phyloP scores from a whole-genome alignment of 176 grass and related monocot species.

The Saccharum officinarum region DNA sequence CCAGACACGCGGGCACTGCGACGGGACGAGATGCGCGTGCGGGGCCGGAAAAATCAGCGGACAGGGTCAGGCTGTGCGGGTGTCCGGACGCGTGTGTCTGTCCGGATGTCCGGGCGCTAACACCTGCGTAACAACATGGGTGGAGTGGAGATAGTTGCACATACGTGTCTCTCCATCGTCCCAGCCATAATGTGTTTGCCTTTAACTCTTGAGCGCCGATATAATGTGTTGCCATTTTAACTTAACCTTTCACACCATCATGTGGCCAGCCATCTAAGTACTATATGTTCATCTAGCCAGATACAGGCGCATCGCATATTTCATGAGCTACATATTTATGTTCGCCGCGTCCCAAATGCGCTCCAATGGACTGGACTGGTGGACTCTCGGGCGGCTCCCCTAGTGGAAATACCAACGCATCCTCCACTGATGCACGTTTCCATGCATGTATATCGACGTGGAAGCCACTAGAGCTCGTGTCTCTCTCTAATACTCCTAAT shows the following conservation, averaged over 20 bases:
- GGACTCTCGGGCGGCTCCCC: too few species aligned
- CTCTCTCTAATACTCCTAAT: too few species aligned
- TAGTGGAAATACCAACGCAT: conserved; percentile 17
- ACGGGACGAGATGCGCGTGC: too few species aligned
- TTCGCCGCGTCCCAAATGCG: conserved; percentile 23
- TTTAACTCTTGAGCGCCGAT: neutral
- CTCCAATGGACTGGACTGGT: neutral
- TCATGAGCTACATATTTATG: neutral
- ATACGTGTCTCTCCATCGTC: too few species aligned
- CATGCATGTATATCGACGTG: neutral
- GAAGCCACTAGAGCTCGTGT: neutral
- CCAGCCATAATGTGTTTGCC: neutral
- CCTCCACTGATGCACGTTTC: neutral
- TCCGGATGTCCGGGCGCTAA: too few species aligned
- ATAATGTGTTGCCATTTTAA: neutral
- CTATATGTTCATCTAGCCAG: too few species aligned
- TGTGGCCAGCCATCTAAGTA: conserved; percentile 1
- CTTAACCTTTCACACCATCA: conserved; percentile 37
- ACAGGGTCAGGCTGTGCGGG: too few species aligned
- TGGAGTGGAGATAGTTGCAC: too few species aligned
- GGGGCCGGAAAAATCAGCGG: too few species aligned
- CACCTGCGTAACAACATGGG: too few species aligned
- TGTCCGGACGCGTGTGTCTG: too few species aligned
- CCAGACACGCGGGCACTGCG: too few species aligned
- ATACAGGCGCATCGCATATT: neutral